A percentile compares a stretch with the other conserved stretches of the same genome.
Evolutionary conservation across 805 yeast genomes (phyloP).

Genomic region (Yamadazyma olivae): DNA sequence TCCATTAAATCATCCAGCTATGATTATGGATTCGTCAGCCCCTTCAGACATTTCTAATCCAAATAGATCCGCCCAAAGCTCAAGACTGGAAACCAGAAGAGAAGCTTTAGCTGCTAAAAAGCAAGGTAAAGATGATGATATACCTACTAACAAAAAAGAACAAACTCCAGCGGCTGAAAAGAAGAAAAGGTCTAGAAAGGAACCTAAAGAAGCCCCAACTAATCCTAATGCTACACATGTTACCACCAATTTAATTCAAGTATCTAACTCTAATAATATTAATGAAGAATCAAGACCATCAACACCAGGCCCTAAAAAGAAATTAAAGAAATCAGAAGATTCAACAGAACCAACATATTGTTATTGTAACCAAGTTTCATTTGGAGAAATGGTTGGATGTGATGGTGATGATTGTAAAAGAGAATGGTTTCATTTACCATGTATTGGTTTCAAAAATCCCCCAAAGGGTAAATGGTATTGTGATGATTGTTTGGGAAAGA

Average conservation of each 20-base stretch:
- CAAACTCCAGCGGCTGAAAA: constrained; percentile 17
- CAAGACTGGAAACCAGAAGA: constrained; percentile 80
- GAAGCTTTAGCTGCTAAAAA: constrained; percentile 91
- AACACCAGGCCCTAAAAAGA: constrained; percentile 19
- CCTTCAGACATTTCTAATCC: constrained; percentile 37
- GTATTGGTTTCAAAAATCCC: constrained; percentile 80
- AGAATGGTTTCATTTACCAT: constrained; percentile 96
- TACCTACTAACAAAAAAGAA: constrained; percentile 12
- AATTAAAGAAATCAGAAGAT: constrained; percentile 19
- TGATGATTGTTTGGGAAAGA: constrained; percentile 38
- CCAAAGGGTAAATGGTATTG: constrained; percentile 63
- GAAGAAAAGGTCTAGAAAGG: constrained; percentile 13
- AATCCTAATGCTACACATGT: not conserved
- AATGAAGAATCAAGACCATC: constrained; percentile 13
- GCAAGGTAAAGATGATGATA: constrained; percentile 44
- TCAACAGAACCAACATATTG: constrained; percentile 79
- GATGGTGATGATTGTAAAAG: constrained; percentile 90
- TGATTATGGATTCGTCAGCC: constrained; percentile 55
- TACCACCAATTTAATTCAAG: not conserved
- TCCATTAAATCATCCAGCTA: constrained; percentile 87
- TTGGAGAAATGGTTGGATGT: constrained; percentile 99
- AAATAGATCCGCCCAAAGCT: constrained; percentile 63
- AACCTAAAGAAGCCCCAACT: constrained; percentile 1
- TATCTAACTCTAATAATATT: not conserved
- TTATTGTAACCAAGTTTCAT: constrained; percentile 94